Evolutionary conservation across 495 filamentous ascomycete genomes (phyloP), one percentile per base, ranked within the genome.

Genomic region (Staphylotrichum tortipilum): DNA sequence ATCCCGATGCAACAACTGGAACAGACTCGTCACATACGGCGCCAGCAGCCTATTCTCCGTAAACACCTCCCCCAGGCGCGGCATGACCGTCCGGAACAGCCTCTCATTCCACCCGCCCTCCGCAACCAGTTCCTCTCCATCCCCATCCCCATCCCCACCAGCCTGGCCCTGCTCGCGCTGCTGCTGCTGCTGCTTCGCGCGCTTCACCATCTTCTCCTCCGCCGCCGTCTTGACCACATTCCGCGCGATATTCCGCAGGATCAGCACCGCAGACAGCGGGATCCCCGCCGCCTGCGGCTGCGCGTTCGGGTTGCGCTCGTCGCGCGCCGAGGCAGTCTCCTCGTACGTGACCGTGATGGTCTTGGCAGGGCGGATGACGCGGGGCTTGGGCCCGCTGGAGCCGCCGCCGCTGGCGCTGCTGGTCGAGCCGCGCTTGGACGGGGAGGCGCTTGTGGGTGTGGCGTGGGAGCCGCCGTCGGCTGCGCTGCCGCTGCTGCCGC

Each of bases 201-300:
- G 56, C 57, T 78, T 79, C 33, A 75, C 68, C 35, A 76, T 68
- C 51, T 69, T 67, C 49, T 77, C 75, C 53, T 77, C 74, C 17
- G 74, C 70, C 22, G 74, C 71, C 4, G 72, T 76, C 62, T 80
- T 76, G 48, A 82, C 76, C 0, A 89, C 72, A 43, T 89, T 84
- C 18, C 84, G 76, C 3, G 88, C 88, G 21, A 99, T 78, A 60
- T 97, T 99, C 28, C 92, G 80, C 53, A 99, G 69, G 3, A 99
- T 86, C 19, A 96, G 68, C 9, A 85, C 83, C 22, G 86, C 85
- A 33, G 86, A 87, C 31, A 95, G 78, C 7, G 92, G 88, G 36
- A 96, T 80, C 4, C 92, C 92, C 18, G 81, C 78, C 0, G 91
- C 84, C 50, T 94, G 84, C 3, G 75, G 68, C 21, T 72, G 68